These are phyloP conservation scores for Trichoderma sp. DNA, from an alignment of 2,329 filamentous ascomycete genomes.

Conservation along the genomic window DNA sequence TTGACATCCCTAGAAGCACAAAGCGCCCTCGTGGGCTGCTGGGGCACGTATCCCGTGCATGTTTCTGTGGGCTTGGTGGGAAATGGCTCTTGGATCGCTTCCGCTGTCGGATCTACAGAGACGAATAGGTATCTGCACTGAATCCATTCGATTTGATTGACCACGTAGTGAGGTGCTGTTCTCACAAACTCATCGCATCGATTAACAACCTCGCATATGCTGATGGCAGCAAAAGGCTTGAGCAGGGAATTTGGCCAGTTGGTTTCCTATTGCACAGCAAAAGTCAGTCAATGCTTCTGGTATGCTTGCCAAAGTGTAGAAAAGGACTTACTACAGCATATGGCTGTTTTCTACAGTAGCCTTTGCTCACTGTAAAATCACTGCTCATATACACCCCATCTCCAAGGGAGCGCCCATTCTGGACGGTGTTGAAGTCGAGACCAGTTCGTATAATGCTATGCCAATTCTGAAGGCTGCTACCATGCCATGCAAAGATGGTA, in stretches of 20 bases:
- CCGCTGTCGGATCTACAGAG: conserved; percentile 20
- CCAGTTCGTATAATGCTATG: conserved; percentile 85
- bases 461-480: conserved; percentile 75
- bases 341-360: background rate
- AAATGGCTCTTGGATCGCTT: conserved; percentile 19
- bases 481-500: conserved; percentile 85
- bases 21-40: conserved; percentile 26
- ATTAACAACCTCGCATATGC: conserved; percentile 85
- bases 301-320: background rate
- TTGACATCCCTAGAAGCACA: background rate
- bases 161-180: conserved; percentile 62
- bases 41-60: conserved; percentile 26
- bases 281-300: background rate
- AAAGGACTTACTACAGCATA: background rate
- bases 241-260: conserved; percentile 68
- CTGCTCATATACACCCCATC: conserved; percentile 79
- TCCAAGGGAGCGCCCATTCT: conserved; percentile 69
- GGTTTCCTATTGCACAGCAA: background rate
- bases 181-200: conserved; percentile 59
- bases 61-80: conserved; percentile 9
- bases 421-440: conserved; percentile 63
- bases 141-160: conserved; percentile 78
- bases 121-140: conserved; percentile 82
- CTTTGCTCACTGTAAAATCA: conserved; percentile 27
- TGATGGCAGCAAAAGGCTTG: conserved; percentile 57